Evolutionary conservation across 768 basidiomycete species (phyloP).

Genomic region (Boletus rubropictus): DNA sequence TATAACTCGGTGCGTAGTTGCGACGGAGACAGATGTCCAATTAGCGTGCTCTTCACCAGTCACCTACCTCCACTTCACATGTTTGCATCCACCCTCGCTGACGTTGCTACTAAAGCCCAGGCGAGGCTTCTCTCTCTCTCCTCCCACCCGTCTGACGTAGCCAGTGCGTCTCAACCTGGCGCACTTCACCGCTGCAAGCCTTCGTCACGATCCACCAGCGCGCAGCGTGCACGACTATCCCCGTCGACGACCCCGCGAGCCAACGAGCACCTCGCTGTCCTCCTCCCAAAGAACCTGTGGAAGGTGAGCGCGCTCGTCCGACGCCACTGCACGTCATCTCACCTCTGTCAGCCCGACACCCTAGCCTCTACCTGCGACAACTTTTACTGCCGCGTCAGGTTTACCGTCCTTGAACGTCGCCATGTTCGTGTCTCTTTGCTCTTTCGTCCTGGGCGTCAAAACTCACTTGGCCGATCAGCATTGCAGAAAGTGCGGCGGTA

Average conservation of each 20-base stretch:
- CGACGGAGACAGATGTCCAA: constrained; percentile 16
- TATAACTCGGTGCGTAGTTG: constrained; percentile 26
- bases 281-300: constrained; percentile 66
- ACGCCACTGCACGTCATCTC: constrained; percentile 3
- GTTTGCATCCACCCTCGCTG: constrained; percentile 25
- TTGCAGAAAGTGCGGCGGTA: constrained; percentile 79
- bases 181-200: constrained; percentile 9
- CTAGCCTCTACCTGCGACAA: constrained; percentile 63
- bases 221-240: constrained; percentile 14
- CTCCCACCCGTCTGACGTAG: constrained; percentile 12
- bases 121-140: constrained; percentile 5
- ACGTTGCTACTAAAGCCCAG: constrained; percentile 27
- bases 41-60: constrained; percentile 6
- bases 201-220: constrained; percentile 19
- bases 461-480: constrained; percentile 44
- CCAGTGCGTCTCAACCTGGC: constrained; percentile 12
- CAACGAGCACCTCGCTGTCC: constrained; percentile 76
- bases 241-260: constrained; percentile 21
- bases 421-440: constrained; percentile 47
- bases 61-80: constrained; percentile 22
- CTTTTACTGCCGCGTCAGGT: constrained; percentile 59
- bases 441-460: not conserved
- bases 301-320: constrained; percentile 43
- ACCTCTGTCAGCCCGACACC: constrained; percentile 49
- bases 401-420: constrained; percentile 67